Evolutionary conservation across 768 basidiomycete genomes (phyloP).

Genomic region (Kwoniella europaea): DNA sequence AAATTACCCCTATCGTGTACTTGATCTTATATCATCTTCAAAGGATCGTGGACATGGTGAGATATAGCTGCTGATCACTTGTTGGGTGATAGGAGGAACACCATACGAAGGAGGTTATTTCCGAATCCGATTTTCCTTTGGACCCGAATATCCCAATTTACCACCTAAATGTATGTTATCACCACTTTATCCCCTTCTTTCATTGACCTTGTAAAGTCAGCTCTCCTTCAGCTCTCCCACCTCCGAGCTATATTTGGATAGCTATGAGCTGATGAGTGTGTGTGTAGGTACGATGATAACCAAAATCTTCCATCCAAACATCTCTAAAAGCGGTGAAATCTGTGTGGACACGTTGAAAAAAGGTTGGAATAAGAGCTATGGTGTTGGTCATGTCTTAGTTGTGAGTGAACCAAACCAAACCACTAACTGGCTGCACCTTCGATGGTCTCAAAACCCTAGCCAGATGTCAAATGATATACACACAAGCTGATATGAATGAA

Average conservation of each 20-base stretch:
- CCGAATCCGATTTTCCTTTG: constrained; percentile 80
- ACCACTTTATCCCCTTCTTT: too few relatives aligned
- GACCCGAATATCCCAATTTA: constrained; percentile 87
- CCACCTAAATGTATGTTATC: constrained; percentile 81
- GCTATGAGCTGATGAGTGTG: not conserved
- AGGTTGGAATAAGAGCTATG: constrained; percentile 91
- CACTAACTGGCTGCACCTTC: too few relatives aligned
- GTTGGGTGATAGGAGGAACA: constrained; percentile 63
- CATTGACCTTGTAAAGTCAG: too few relatives aligned
- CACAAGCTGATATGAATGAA: too few relatives aligned
- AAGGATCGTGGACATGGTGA: too few relatives aligned
- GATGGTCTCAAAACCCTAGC: too few relatives aligned
- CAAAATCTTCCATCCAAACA: constrained; percentile 97
- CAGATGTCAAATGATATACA: too few relatives aligned
- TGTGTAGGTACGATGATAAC: constrained; percentile 80
- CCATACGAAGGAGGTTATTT: constrained; percentile 76
- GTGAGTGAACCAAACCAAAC: constrained; percentile 27
- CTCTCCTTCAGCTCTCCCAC: too few relatives aligned
- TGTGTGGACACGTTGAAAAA: constrained; percentile 98
- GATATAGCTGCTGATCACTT: not conserved
- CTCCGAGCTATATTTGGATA: too few relatives aligned
- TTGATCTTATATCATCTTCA: too few relatives aligned
- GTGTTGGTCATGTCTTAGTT: constrained; percentile 86
- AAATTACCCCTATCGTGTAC: too few relatives aligned
- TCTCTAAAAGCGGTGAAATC: constrained; percentile 85